Conservation (phyloP, 768 basidiomycete species). For the Mycena vitilis region DNA sequence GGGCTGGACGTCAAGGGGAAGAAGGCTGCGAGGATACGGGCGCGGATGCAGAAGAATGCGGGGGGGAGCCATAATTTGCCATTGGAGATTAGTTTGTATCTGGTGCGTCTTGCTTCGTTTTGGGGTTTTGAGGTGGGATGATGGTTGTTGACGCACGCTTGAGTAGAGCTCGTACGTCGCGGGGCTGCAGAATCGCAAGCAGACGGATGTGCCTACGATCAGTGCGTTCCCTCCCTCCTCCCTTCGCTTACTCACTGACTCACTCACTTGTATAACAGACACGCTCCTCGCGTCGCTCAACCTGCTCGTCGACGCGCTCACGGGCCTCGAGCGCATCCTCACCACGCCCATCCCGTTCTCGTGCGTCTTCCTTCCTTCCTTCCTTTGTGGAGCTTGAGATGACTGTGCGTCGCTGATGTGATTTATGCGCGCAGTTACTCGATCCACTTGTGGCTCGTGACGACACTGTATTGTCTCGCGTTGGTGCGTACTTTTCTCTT, state of each 20-base stretch:
- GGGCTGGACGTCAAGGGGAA: constrained; percentile 70
- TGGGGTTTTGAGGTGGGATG: too few species aligned
- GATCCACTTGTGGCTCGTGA: constrained; percentile 76
- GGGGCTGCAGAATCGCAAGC: constrained; percentile 66
- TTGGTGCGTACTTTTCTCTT: constrained; percentile 61
- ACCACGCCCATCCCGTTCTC: constrained; percentile 85
- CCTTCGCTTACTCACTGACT: not conserved
- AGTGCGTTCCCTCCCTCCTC: constrained; percentile 53
- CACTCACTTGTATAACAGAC: constrained; percentile 45
- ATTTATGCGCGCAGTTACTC: constrained; percentile 60
- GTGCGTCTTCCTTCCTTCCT: constrained; percentile 52
- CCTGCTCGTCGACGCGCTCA: constrained; percentile 72
- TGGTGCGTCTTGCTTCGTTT: constrained; percentile 52
- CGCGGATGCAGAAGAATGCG: constrained; percentile 52
- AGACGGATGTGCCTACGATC: constrained; percentile 68
- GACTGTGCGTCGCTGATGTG: constrained; percentile 1
- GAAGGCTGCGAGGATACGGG: constrained; percentile 66
- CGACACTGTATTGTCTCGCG: constrained; percentile 67
- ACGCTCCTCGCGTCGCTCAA: constrained; percentile 60
- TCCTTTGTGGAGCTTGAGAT: too few species aligned
- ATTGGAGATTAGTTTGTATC: constrained; percentile 75
- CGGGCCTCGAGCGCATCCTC: constrained; percentile 77
- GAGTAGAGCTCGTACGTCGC: constrained; percentile 75
- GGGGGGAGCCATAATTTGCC: constrained; percentile 72
- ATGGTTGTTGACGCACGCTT: not conserved